Percentiles rank a stretch among this genome's conserved stretches.
These are phyloP conservation scores for Metschnikowia kunwiensis DNA, from an alignment of 805 yeast genomes.

Conservation along the genomic window DNA sequence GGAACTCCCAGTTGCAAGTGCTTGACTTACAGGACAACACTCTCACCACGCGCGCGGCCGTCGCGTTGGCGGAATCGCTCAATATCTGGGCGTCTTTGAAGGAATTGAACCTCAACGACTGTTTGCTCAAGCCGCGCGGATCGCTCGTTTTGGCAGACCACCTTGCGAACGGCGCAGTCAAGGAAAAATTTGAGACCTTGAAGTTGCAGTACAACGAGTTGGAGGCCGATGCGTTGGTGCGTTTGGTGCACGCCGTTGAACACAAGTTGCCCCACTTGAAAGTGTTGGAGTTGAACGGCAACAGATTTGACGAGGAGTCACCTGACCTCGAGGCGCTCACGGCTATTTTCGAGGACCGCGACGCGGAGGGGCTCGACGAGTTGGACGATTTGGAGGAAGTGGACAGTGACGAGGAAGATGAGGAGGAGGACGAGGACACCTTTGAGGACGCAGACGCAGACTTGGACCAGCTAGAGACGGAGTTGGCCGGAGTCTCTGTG, in stretches of 20 bases:
- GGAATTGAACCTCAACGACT: constrained; percentile 86
- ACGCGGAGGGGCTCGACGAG: constrained; percentile 83
- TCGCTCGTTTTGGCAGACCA: constrained; percentile 53
- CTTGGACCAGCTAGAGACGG: constrained; percentile 50
- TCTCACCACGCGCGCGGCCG: constrained; percentile 70
- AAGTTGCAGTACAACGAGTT: constrained; percentile 89
- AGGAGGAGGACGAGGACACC: constrained; percentile 44
- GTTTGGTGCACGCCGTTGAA: constrained; percentile 52
- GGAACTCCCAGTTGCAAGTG: constrained; percentile 56
- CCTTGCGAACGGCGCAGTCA: constrained; percentile 33
- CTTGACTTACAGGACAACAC: constrained; percentile 96
- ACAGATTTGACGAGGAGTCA: constrained; percentile 86
- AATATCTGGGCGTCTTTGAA: constrained; percentile 57
- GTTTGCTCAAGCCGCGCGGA: constrained; percentile 79
- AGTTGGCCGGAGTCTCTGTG: constrained; percentile 37
- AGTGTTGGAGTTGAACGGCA: constrained; percentile 85
- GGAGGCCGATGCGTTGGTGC: constrained; percentile 58
- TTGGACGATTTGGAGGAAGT: constrained; percentile 89
- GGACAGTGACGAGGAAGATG: constrained; percentile 53
- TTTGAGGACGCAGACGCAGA: constrained; percentile 53
- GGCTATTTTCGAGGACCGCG: constrained; percentile 65
- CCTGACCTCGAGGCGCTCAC: constrained; percentile 59
- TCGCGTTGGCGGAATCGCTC: constrained; percentile 44
- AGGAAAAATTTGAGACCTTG: constrained; percentile 51
- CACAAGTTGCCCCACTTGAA: constrained; percentile 58